phyloP scores from a whole-genome alignment of 768 basidiomycete species.

The Peribolospora baueri region DNA sequence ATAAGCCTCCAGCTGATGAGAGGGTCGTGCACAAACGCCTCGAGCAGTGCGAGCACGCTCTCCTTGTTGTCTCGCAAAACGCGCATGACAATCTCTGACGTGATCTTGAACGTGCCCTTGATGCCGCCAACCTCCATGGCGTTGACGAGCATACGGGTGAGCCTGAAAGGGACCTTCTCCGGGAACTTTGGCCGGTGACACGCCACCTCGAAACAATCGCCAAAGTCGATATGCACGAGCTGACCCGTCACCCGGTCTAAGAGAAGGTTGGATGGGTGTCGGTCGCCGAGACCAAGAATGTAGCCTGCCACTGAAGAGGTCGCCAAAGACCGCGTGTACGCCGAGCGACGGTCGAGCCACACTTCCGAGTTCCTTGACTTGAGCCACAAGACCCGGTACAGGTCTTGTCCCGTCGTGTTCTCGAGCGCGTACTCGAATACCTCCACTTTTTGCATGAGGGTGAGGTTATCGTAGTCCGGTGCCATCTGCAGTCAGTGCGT shows the following conservation, averaged over 20 bases:
- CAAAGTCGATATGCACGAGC: constrained; percentile 90
- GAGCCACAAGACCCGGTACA: constrained; percentile 89
- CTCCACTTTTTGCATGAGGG: constrained; percentile 87
- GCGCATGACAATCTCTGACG: constrained; percentile 84
- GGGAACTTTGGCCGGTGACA: constrained; percentile 79
- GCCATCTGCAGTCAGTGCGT: constrained; percentile 46
- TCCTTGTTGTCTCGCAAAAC: constrained; percentile 93
- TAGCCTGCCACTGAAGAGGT: constrained; percentile 83
- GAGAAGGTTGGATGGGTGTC: constrained; percentile 85
- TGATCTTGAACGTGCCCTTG: constrained; percentile 83
- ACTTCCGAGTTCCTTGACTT: constrained; percentile 88
- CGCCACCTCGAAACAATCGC: constrained; percentile 94
- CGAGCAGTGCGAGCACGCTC: constrained; percentile 94
- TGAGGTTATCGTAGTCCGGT: constrained; percentile 87
- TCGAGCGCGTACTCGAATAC: constrained; percentile 97
- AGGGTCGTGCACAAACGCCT: constrained; percentile 96
- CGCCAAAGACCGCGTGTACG: constrained; percentile 82
- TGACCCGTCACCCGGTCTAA: constrained; percentile 77
- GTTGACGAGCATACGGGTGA: constrained; percentile 93
- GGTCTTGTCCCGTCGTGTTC: constrained; percentile 92
- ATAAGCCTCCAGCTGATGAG: constrained; percentile 44
- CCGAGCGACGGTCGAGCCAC: constrained; percentile 88
- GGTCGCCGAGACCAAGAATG: constrained; percentile 88
- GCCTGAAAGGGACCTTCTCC: constrained; percentile 90
- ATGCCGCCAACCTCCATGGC: constrained; percentile 99